Conservation (phyloP, 768 basidiomycete genomes). For the Crepidotus variabilis region DNA sequence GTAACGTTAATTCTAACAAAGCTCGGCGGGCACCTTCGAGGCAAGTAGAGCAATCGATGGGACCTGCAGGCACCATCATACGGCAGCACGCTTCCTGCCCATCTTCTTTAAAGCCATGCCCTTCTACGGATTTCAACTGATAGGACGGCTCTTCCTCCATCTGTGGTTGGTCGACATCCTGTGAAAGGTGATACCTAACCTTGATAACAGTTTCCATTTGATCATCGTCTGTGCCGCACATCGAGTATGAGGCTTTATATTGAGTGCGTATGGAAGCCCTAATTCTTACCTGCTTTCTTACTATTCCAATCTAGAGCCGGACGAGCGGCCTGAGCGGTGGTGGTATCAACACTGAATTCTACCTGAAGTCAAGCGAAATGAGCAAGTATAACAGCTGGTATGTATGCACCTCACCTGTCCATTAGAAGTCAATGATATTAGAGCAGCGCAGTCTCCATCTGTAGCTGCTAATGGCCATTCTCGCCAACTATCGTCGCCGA, state of each 20-base stretch:
- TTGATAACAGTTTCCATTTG: conserved; percentile 71
- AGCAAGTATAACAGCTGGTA: background rate
- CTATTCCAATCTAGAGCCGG: conserved; percentile 76
- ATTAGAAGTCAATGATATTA: conserved; percentile 81
- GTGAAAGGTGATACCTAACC: conserved; percentile 30
- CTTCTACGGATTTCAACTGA: conserved; percentile 4
- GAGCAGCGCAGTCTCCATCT: conserved; percentile 76
- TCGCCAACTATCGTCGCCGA: conserved; percentile 51
- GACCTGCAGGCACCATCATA: conserved; percentile 23
- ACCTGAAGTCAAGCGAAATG: conserved; percentile 42
- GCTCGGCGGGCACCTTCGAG: conserved; percentile 37
- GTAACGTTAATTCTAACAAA: conserved; percentile 19
- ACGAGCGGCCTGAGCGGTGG: conserved; percentile 52
- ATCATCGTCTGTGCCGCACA: conserved; percentile 67
- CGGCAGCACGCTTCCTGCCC: conserved; percentile 49
- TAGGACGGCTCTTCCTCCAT: conserved; percentile 9
- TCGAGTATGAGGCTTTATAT: background rate
- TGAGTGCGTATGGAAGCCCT: background rate
- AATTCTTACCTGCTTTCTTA: conserved; percentile 72
- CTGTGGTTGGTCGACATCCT: conserved; percentile 9
- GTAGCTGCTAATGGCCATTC: conserved; percentile 79
- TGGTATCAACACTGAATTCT: conserved; percentile 68
- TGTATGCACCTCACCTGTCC: conserved; percentile 45
- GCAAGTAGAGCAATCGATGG: conserved; percentile 43
- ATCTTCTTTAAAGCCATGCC: conserved; percentile 42